Evolutionary conservation across 257 asterid genomes (phyloP).

Genomic region (Scutellaria baicalensis): DNA sequence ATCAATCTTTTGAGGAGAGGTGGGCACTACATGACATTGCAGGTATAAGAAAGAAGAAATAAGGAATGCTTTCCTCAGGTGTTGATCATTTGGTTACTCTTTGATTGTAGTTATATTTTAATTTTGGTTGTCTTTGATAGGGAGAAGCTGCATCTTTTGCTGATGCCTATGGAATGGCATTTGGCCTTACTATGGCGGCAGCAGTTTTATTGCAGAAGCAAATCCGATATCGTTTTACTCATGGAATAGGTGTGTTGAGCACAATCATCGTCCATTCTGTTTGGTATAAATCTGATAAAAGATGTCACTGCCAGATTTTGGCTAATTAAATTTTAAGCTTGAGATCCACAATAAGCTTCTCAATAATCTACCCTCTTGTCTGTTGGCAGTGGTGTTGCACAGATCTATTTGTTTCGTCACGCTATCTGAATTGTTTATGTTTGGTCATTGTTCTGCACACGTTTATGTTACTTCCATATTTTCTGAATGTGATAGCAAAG

Average conservation of each 20-base stretch:
- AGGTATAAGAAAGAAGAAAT: constrained; percentile 34
- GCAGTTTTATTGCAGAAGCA: constrained; percentile 65
- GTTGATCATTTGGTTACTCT: neutral
- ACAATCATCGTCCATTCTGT: neutral
- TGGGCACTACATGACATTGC: constrained; percentile 96
- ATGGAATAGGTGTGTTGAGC: constrained; percentile 63
- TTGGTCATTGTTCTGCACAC: neutral
- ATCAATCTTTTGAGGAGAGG: constrained; percentile 80
- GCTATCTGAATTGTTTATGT: neutral
- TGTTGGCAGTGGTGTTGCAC: neutral
- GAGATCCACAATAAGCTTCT: neutral
- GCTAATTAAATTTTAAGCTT: too few species aligned
- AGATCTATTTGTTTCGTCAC: neutral
- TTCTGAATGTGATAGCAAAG: too few species aligned
- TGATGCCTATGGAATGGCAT: constrained; percentile 72
- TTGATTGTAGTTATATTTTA: neutral
- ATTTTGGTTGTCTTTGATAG: constrained; percentile 33
- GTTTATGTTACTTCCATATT: neutral
- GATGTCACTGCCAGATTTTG: too few species aligned
- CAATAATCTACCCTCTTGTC: neutral
- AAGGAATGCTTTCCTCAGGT: neutral
- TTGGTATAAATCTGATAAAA: neutral
- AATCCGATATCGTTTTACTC: constrained; percentile 69
- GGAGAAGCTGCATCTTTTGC: constrained; percentile 88
- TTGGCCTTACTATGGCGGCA: constrained; percentile 76